These are phyloP conservation scores for Trichoderma reesei DNA, from an alignment of 495 filamentous ascomycete genomes.

Conservation along the genomic window DNA sequence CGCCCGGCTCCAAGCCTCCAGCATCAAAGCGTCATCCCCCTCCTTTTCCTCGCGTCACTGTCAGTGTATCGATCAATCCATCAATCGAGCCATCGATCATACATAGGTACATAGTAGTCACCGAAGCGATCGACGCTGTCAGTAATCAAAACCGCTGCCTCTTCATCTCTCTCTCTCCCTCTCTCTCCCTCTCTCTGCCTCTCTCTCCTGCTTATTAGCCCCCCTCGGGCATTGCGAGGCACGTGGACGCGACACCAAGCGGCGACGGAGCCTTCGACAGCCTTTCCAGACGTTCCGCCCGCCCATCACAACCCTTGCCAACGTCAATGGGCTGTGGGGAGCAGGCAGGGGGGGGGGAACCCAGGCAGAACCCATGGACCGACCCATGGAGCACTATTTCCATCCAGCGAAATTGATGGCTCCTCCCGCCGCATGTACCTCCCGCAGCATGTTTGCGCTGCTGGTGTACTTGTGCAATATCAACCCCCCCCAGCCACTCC, in stretches of 20 bases:
- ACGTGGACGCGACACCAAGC: conserved; percentile 3
- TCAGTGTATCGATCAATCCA: no score
- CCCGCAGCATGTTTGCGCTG: no score
- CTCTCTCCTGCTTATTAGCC: no score
- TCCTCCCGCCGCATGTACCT: background rate
- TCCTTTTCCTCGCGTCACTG: no score
- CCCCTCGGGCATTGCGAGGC: background rate
- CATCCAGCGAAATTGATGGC: background rate
- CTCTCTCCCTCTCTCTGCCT: background rate
- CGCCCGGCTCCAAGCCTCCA: background rate
- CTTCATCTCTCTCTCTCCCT: background rate
- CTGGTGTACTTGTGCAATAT: no score
- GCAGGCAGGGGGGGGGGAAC: background rate
- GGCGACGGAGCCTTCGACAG: conserved; percentile 1
- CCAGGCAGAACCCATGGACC: background rate
- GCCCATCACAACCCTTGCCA: background rate
- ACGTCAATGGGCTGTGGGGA: background rate
- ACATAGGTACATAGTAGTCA: no score
- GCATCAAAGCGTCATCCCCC: no score
- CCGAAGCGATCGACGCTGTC: no score
- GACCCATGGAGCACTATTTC: background rate
- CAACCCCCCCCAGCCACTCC: background rate
- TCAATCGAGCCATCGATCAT: no score
- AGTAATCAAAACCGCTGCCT: no score
- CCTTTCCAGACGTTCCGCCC: conserved; percentile 5